A percentile compares a stretch with the other conserved stretches of the same genome.
Evolutionary conservation across 208 protist genomes (phyloP).

Genomic region (Trypanosoma scelopori): DNA sequence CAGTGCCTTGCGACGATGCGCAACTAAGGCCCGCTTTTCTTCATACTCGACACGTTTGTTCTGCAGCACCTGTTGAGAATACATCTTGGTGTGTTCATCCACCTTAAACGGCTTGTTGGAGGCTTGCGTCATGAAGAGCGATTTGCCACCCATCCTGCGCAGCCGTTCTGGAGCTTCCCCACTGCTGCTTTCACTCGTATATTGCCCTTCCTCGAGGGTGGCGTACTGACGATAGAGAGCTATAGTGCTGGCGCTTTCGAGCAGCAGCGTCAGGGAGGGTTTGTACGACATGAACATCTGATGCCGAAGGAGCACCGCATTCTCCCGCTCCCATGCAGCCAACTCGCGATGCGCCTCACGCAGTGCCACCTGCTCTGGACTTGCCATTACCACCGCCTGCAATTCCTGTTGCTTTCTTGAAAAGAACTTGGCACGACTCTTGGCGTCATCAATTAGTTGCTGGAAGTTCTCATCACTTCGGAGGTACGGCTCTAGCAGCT

Average conservation of each 20-base stretch:
- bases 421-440: constrained; percentile 75
- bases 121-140: constrained; percentile 65
- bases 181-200: constrained; percentile 78
- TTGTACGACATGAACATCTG: constrained; percentile 88
- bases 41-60: constrained; percentile 87
- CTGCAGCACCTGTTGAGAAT: constrained; percentile 82
- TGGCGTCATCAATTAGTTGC: constrained; percentile 48
- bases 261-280: constrained; percentile 68
- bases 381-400: constrained; percentile 59
- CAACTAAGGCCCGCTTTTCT: constrained; percentile 65
- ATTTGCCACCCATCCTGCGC: constrained; percentile 62
- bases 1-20: constrained; percentile 46
- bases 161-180: constrained; percentile 73
- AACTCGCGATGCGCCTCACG: constrained; percentile 77
- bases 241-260: constrained; percentile 78
- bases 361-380: constrained; percentile 58
- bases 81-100: constrained; percentile 87
- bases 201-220: constrained; percentile 66
- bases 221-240: constrained; percentile 86
- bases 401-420: constrained; percentile 69
- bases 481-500: constrained; percentile 59
- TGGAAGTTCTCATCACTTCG: constrained; percentile 47
- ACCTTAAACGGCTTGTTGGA: constrained; percentile 54
- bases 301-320: constrained; percentile 78
- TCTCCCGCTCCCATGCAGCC: constrained; percentile 73